Evolutionary conservation across 2,329 filamentous ascomycete genomes (phyloP), one percentile per base, ranked within the genome.

Genomic region (Penicillium sp.): DNA sequence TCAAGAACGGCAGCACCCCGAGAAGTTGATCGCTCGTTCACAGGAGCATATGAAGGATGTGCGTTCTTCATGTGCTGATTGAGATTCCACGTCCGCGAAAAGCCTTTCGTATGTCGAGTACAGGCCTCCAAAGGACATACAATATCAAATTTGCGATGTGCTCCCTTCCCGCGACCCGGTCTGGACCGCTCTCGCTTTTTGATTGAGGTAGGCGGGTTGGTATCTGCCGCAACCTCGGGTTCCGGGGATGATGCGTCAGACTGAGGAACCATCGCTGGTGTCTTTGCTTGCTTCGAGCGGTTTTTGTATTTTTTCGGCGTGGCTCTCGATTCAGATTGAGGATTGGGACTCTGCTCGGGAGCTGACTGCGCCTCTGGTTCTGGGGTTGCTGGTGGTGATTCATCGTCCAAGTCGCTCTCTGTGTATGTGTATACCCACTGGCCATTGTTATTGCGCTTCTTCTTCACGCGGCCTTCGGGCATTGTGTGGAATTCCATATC

Each of bases 401-500:
- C 60, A 9, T 54, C 55, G 1, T 66, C 69, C 49, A 72, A 75
- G 18, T 73, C 67, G 4, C 72, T 70, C 24, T 73, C 55, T 29
- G 45, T 42, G 63, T 54, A 52, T 6, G 36, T 51, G 29, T 60
- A 63, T 7, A 66, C 55, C 4, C 68, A 63, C 36, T 14, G 18
- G 14, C 16, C 46, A 29, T 59, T 54, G 9, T 52, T 36, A 31
- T 56, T 57, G 44, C 54, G 22, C n/a, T 21, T 45, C 42, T 50
- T 54, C n/a, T 21, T 38, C n/a, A 69, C 49, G 3, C 43, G 51
- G 4, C 70, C 69, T 64, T 81, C 80, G 47, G 76, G 64, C 22
- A 91, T 74, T 0, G 78, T 83, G 22, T 81, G 79, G 54, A 92
- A 80, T 2, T 77, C 74, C 83, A 94, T 91, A 22, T 82, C 77